Base-by-base conservation (phyloP, 148 eudicot species). In the Simmondsia chinensis region DNA sequence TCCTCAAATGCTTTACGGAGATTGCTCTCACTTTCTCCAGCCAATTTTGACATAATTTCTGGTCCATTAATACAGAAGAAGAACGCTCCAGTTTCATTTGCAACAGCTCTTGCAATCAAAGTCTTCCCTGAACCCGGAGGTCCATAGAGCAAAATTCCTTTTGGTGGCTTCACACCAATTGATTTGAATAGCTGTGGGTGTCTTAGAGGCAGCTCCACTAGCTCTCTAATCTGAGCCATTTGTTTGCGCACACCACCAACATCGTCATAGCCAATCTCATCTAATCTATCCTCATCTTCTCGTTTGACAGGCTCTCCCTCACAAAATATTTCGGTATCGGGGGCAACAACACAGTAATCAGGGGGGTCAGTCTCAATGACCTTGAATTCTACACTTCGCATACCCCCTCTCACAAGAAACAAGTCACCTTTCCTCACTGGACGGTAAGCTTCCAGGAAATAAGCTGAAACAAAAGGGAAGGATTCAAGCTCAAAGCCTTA, bases 51-150 rank as follows among this genome's bases (percentile, higher is more conserved):
- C 95, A 85, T 85, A 37, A 85, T 85, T 31, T 85, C 95, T 7
- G 95, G 95, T 20, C 95, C 95, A 63, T 85, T 85, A 3, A 85
- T 85, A 50, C 86, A 77, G 47, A 85, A 85, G 68, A 85, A 85
- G 70, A 85, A 85, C 9, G 95, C 95, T 37, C 95, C 95, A 7
- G 95, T 85, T 61, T 85, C 95, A 58, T 85, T 85, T 9, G 95
- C 95, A 54, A 85, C 91, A 65, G 95, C 95, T 9, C 95, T 60
- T 32, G 95, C 95, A 39, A 85, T 81, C 29, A 85, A 52, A 58
- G 95, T 85, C 64, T 85, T 85, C 15, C 95, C 95, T 11, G 95
- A 85, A 6, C 95, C 95, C 25, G 95, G 95, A 39, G 95, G 95
- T 11, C 95, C 95, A 60, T 72, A 85, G 11, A 85, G 80, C 47